phyloP scores from a whole-genome alignment of 441 rosid genomes.

The Aquilaria agallochum region DNA sequence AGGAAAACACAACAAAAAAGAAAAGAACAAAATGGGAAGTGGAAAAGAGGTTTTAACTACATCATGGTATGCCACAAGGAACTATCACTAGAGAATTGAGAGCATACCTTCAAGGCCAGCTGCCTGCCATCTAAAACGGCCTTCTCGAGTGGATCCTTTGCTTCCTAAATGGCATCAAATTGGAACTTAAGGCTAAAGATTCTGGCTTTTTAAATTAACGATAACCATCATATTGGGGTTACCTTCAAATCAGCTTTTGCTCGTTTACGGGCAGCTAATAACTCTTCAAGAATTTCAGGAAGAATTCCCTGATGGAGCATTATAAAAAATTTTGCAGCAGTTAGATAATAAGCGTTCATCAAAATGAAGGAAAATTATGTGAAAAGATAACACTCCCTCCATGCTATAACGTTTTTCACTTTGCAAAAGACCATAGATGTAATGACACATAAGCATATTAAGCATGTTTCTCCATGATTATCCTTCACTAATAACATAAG shows the following conservation, averaged over 20 bases:
- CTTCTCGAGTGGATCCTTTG: conserved; percentile 94
- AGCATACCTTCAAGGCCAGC: conserved; percentile 82
- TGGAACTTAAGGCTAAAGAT: conserved; percentile 12
- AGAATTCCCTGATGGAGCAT: conserved; percentile 76
- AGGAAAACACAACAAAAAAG: conserved; percentile 18
- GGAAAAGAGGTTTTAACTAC: neutral
- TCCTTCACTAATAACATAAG: too few species aligned
- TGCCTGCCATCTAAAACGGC: conserved; percentile 99
- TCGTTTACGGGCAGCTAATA: conserved; percentile 88
- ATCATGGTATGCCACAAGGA: neutral
- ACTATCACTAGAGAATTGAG: conserved; percentile 14
- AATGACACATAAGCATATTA: too few species aligned
- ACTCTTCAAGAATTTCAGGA: conserved; percentile 99
- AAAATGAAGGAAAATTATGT: neutral
- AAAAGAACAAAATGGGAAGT: conserved; percentile 5
- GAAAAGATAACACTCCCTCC: conserved; percentile 1
- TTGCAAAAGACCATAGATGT: too few species aligned
- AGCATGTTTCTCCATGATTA: too few species aligned
- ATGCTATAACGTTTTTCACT: too few species aligned
- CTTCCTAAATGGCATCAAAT: conserved; percentile 54
- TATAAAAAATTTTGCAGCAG: conserved; percentile 6
- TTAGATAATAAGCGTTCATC: conserved; percentile 1
- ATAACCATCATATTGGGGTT: conserved; percentile 11
- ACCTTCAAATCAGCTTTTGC: conserved; percentile 98
- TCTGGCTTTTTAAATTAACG: conserved; percentile 6